These are phyloP conservation scores for Hypsizygus marmoreus DNA, from an alignment of 768 basidiomycete species.

Conservation along the genomic window DNA sequence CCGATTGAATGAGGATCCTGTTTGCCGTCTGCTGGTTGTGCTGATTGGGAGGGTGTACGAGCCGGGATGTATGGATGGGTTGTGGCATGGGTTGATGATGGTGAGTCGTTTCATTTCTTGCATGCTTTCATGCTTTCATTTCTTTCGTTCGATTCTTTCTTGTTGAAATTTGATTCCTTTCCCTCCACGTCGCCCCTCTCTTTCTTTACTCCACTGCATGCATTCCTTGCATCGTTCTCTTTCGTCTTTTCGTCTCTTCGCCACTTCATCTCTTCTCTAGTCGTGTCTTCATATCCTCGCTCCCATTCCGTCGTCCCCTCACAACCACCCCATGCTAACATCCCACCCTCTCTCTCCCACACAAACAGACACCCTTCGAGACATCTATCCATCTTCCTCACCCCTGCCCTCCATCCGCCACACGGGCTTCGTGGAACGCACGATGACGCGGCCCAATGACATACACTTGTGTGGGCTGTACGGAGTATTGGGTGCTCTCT, in stretches of 20 bases:
- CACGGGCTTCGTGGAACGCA: slow-evolving; percentile 25
- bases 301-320: too few species aligned
- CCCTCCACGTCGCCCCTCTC: too few species aligned
- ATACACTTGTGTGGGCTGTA: slow-evolving; percentile 62
- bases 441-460: slow-evolving; percentile 24
- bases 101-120: slow-evolving; percentile 33
- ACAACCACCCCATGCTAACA: neutral
- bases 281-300: too few species aligned
- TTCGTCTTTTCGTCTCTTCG: slow-evolving; percentile 1
- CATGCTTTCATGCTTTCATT: neutral
- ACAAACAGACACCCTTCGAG: slow-evolving; percentile 28
- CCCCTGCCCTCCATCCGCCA: slow-evolving; percentile 15
- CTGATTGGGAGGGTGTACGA: slow-evolving; percentile 34
- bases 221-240: too few species aligned
- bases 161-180: too few species aligned
- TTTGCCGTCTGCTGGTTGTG: slow-evolving; percentile 1
- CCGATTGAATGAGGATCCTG: slow-evolving; percentile 36
- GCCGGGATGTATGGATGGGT: slow-evolving; percentile 48
- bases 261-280: neutral
- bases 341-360: neutral
- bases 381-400: slow-evolving; percentile 13
- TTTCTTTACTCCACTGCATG: too few species aligned
- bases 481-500: slow-evolving; percentile 25
- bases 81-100: slow-evolving; percentile 60
- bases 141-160: too few species aligned